Conservation (phyloP, 139 green algal genomes). For the Chlamydomonas schloesseri region DNA sequence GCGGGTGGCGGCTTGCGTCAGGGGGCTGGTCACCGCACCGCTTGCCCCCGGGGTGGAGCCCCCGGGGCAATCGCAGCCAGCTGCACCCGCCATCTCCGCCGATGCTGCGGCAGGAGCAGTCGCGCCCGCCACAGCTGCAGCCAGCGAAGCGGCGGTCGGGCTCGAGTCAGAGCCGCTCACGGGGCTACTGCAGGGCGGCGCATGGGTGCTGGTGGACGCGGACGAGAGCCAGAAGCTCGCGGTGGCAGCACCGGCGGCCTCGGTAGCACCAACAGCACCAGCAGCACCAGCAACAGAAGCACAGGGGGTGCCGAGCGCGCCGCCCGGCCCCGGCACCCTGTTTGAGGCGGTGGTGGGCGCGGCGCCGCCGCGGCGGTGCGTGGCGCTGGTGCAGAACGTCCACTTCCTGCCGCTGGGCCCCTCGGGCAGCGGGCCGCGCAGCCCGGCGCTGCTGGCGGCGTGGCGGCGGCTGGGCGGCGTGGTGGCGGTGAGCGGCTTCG, state of each 20-base stretch:
- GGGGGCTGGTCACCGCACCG: not conserved
- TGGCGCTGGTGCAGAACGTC: conserved; percentile 66
- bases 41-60: not conserved
- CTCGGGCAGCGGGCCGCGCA: conserved; percentile 39
- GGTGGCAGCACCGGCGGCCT: too few relatives aligned
- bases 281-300: not conserved
- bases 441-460: conserved; percentile 27
- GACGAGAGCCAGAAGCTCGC: conserved; percentile 47
- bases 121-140: conserved; percentile 14
- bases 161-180: not conserved
- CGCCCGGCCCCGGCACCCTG: not conserved
- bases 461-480: conserved; percentile 47
- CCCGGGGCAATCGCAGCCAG: not conserved
- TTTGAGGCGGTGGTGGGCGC: conserved; percentile 8
- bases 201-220: conserved; percentile 57
- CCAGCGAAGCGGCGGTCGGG: conserved; percentile 10
- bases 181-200: not conserved
- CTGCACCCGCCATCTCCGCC: not conserved
- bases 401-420: conserved; percentile 68
- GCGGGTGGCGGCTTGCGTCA: not conserved
- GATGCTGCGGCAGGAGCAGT: too few relatives aligned
- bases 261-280: not conserved
- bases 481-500: conserved; percentile 55
- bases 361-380: not conserved
- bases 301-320: too few relatives aligned